Evolutionary conservation across 2,329 filamentous ascomycete genomes (phyloP).

Genomic region (Camptophora hylomeconis): DNA sequence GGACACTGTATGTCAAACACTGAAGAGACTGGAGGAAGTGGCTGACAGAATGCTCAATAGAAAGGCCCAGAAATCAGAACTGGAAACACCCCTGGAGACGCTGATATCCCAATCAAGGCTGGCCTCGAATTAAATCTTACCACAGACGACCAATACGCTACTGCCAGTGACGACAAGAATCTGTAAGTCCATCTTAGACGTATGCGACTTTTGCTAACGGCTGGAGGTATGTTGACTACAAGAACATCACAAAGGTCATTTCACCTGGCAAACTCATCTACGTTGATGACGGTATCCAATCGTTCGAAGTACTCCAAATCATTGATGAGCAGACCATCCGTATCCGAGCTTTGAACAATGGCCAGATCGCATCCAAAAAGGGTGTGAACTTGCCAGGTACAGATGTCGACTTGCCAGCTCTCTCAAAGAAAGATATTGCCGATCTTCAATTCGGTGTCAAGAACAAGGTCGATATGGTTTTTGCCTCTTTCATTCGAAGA

Average conservation of each 20-base stretch:
- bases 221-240: conserved; percentile 87
- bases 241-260: conserved; percentile 99
- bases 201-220: conserved; percentile 3
- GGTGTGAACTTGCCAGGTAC: conserved; percentile 98
- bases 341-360: conserved; percentile 86
- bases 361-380: conserved; percentile 97
- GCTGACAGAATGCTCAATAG: conserved; percentile 23
- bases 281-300: conserved; percentile 95
- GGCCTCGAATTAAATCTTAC: conserved; percentile 88
- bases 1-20: conserved; percentile 47
- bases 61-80: conserved; percentile 83
- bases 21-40: not conserved
- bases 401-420: conserved; percentile 90
- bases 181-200: conserved; percentile 51
- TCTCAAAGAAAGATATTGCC: conserved; percentile 95
- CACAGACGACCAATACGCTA: conserved; percentile 86
- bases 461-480: conserved; percentile 98
- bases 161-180: conserved; percentile 73
- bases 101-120: conserved; percentile 66
- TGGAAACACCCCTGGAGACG: conserved; percentile 57
- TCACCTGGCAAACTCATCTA: conserved; percentile 83
- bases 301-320: conserved; percentile 83
- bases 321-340: conserved; percentile 80
- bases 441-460: conserved; percentile 93
- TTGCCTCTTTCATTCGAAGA: conserved; percentile 94